Evolutionary conservation across 331 rosid species (phyloP), one percentile per base, ranked within the genome.

Genomic region (Pyracantha coccinea): DNA sequence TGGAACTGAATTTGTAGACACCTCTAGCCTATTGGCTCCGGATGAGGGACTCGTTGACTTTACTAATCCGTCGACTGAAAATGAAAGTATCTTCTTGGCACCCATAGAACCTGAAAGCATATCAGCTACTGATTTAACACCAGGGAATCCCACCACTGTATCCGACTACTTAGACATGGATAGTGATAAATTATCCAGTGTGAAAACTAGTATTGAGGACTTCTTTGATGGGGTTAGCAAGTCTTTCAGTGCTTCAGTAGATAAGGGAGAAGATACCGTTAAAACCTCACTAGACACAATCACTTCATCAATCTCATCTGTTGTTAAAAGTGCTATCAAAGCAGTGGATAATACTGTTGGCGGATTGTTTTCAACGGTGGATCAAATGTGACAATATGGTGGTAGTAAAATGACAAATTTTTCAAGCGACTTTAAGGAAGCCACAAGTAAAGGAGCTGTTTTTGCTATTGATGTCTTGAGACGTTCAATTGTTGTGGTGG

Each of bases 391-490:
- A 54, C 93, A 90, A 71, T 70, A 83, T 65, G 85, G 90, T 53
- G 83, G 87, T 78, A 74, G 81, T 76, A 80, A 78, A 72, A 50
- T 83, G 74, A 77, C 85, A 20, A 85, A 83, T 69, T 75, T 93
- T 74, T 88, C 98, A 32, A 79, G 83, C 71, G 92, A 77, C 73
- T 5, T 93, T 38, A 83, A 78, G 81, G 90, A 88, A 73, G 82
- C 81, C 67, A 59, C 93, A 38, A 78, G 78, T 69, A 82, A 87
- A 79, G 95, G 82, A 50, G 84, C 90, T 77, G 82, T 70, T 41
- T 45, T 85, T 83, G 90, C 86, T 66, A 72, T 86, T 79, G 90
- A 91, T 77, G 78, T 69, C 59, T 83, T 94, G 79, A 91, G 97
- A 68, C 79, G 58, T 69, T 82, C 87, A 27, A 82, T 90, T 77